Percentiles rank a stretch among this genome's conserved stretches.
phyloP scores from a whole-genome alignment of 176 grass and related monocot species.

The Phoenix dactylifera region DNA sequence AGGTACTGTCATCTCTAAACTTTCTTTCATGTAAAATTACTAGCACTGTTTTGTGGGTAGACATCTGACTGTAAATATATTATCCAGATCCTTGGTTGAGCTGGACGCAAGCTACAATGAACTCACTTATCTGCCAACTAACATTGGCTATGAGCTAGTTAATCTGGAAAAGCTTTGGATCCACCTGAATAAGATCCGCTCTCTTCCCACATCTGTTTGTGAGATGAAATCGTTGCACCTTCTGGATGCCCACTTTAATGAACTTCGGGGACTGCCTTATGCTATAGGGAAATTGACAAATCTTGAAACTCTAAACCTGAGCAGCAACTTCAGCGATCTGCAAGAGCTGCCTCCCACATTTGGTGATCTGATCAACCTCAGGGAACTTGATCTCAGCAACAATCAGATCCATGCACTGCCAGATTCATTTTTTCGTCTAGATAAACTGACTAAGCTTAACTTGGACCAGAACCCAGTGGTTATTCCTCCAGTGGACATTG shows the following conservation, averaged over 20 bases:
- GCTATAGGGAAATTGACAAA: constrained; percentile 55
- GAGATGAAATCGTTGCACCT: constrained; percentile 61
- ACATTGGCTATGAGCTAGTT: constrained; percentile 60
- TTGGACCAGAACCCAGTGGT: constrained; percentile 75
- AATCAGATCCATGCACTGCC: constrained; percentile 75
- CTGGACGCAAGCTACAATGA: constrained; percentile 77
- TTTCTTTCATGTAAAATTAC: no score
- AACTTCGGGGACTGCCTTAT: constrained; percentile 56
- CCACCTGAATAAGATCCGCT: constrained; percentile 82
- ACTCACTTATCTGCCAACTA: constrained; percentile 66
- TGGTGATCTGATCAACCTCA: constrained; percentile 53
- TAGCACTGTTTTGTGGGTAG: no score
- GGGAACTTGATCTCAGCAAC: constrained; percentile 87
- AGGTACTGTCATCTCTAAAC: constrained; percentile 27
- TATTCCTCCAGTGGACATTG: constrained; percentile 49
- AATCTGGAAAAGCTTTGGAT: constrained; percentile 50
- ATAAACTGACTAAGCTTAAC: constrained; percentile 41
- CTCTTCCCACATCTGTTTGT: constrained; percentile 70
- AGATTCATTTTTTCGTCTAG: constrained; percentile 57
- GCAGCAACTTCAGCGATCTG: constrained; percentile 89
- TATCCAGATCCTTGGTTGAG: constrained; percentile 54
- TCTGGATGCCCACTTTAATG: constrained; percentile 82
- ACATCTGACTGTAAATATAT: no score
- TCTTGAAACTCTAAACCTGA: constrained; percentile 73
- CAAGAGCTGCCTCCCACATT: constrained; percentile 47